phyloP scores from a whole-genome alignment of 306 rosid genomes.

The Hippophae gyantsensis region DNA sequence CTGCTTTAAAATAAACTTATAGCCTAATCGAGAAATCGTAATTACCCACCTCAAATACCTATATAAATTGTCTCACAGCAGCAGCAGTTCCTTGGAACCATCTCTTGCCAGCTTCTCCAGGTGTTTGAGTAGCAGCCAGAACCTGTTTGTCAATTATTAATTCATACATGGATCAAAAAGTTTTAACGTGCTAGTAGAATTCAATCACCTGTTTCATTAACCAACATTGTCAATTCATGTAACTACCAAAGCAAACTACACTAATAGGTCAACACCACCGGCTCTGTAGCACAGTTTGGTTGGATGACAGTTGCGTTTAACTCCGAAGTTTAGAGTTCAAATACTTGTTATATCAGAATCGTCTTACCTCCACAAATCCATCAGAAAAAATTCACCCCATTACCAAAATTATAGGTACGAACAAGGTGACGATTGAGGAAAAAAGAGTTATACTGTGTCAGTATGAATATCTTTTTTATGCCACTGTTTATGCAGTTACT shows the following conservation, averaged over 20 bases:
- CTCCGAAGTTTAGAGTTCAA: too few species aligned
- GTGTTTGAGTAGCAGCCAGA: slow-evolving; percentile 44
- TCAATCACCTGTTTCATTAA: too few species aligned
- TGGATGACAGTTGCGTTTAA: too few species aligned
- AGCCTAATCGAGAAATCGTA: too few species aligned
- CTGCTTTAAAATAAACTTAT: slow-evolving; percentile 5
- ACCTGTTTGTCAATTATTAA: slow-evolving; percentile 20
- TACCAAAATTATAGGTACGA: slow-evolving; percentile 35
- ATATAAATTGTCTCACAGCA: slow-evolving; percentile 42
- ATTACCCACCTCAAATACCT: slow-evolving; percentile 38
- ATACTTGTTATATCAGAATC: not conserved
- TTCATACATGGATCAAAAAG: not conserved
- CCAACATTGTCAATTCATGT: too few species aligned
- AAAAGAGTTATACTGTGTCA: slow-evolving; percentile 42
- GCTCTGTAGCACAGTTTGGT: too few species aligned
- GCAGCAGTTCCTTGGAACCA: slow-evolving; percentile 60
- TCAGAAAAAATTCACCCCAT: slow-evolving; percentile 41
- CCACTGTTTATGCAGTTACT: slow-evolving; percentile 44
- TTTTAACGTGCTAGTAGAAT: too few species aligned
- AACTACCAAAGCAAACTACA: too few species aligned
- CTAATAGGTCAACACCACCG: too few species aligned
- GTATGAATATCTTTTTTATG: slow-evolving; percentile 38
- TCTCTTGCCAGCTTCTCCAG: slow-evolving; percentile 41
- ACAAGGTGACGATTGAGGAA: slow-evolving; percentile 40
- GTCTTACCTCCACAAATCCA: slow-evolving; percentile 41